phyloP scores from a whole-genome alignment of 208 protist genomes.

The Leptomonas pyrrhocoris region DNA sequence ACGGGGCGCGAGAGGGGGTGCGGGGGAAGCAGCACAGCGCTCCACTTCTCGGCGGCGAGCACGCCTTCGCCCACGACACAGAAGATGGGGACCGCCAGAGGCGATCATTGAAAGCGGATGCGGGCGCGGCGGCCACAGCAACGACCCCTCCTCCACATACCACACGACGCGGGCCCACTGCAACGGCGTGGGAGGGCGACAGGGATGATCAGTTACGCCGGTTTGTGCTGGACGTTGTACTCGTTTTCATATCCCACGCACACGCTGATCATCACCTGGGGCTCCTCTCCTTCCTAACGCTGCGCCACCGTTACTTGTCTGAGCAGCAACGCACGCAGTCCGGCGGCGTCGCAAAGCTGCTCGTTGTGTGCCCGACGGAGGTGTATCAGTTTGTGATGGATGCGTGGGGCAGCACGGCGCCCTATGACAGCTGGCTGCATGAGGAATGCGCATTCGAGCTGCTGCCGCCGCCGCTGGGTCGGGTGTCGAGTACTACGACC shows the following conservation, averaged over 20 bases:
- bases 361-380: constrained; percentile 78
- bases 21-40: background rate
- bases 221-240: constrained; percentile 55
- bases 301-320: constrained; percentile 49
- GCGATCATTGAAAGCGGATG: background rate
- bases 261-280: constrained; percentile 92
- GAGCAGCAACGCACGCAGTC: background rate
- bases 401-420: constrained; percentile 42
- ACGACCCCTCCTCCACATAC: background rate
- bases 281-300: constrained; percentile 63
- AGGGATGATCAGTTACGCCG: constrained; percentile 9
- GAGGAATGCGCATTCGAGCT: constrained; percentile 73
- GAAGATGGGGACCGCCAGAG: background rate
- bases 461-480: constrained; percentile 32
- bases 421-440: constrained; percentile 52
- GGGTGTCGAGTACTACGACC: background rate
- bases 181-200: constrained; percentile 1
- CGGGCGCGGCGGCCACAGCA: background rate
- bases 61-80: background rate
- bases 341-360: constrained; percentile 20
- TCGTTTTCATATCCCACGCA: constrained; percentile 90
- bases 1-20: constrained; percentile 23
- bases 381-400: constrained; percentile 71
- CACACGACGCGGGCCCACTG: background rate
- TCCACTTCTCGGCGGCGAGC: background rate